Evolutionary conservation across 441 rosid species (phyloP).

Genomic region (Biscutella auriculata): DNA sequence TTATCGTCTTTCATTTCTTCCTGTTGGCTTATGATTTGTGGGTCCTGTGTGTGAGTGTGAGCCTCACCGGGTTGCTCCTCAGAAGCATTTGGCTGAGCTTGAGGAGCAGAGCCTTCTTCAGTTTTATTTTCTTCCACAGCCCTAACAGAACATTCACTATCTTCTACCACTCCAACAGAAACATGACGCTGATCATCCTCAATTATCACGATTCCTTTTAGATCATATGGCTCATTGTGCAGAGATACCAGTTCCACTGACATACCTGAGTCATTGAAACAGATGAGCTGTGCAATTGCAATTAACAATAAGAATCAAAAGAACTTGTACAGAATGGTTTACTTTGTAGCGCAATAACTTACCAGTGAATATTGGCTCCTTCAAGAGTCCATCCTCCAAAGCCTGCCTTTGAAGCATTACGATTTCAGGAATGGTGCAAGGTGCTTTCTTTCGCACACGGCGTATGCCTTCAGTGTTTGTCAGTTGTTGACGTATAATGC

Average conservation of each 20-base stretch:
- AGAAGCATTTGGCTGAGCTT: conserved; percentile 23
- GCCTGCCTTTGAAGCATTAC: conserved; percentile 69
- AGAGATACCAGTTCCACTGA: conserved; percentile 42
- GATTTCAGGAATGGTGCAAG: conserved; percentile 86
- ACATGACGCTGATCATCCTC: conserved; percentile 29
- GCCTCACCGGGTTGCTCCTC: conserved; percentile 33
- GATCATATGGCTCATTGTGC: conserved; percentile 56
- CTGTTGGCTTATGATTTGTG: conserved; percentile 25
- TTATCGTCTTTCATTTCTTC: conserved; percentile 22
- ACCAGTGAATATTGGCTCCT: conserved; percentile 64
- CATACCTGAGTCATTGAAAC: conserved; percentile 45
- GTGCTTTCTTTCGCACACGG: conserved; percentile 90
- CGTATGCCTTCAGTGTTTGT: conserved; percentile 84
- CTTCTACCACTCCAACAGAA: conserved; percentile 32
- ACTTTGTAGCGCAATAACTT: conserved; percentile 26
- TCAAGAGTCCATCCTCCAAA: conserved; percentile 60
- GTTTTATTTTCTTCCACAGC: conserved; percentile 27
- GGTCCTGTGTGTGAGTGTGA: conserved; percentile 22
- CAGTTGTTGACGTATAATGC: conserved; percentile 82
- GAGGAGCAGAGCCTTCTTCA: conserved; percentile 29
- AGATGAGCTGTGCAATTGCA: neutral
- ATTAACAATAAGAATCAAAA: neutral
- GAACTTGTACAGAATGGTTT: neutral
- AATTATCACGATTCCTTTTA: conserved; percentile 40
- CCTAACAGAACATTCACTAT: conserved; percentile 29